Base-by-base conservation (phyloP, 140 eudicot genomes). In the Stevia rebaudiana region DNA sequence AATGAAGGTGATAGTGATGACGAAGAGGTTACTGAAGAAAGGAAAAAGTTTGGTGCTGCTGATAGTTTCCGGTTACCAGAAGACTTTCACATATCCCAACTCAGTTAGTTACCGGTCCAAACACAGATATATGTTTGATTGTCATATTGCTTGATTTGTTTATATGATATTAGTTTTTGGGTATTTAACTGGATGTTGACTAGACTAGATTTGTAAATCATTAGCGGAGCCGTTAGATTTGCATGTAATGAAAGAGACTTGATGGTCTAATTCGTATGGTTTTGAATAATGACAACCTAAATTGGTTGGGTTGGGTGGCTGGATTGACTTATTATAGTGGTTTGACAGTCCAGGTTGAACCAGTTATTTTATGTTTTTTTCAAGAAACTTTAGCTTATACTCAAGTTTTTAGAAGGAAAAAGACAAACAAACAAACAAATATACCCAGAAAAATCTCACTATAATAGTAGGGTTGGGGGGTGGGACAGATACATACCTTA, bases 11-110 rank as follows among this genome's bases (percentile, higher is more conserved):
- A 79, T 49, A 75, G 82, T 30, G 74, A 67, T 41, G 79, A 76
- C 9, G 79, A 76, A 55, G 79, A 61, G 35, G 35, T 9, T 6
- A 11, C 9, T 4, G 85, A 39, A 33, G 81, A 76, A n/a, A n/a
- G n/a, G n/a, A n/a, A n/a, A 57, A 83, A 76, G 64, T 74, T 83
- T 31, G 89, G 89, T 22, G 83, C 83, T 3, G 83, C 86, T 42
- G 47, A 58, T 0, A 80, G 81, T 54, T 83, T 83, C 41, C 43
- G 31, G 3, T 35, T 83, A n/a, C 86, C 89, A 0, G 74, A 77
- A 7, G 81, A 62, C 8, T 68, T 80, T 63, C 65, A 74, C 70
- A 8, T 80, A 19, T 55, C 89, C 17, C 77, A 74, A 50, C 81
- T 83, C 24, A 80, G 89, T 72, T 83, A 79, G 82, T 33, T 61